A percentile compares a stretch with the other conserved stretches of the same genome.
These are phyloP conservation scores for Fistulifera solaris DNA, from an alignment of 108 stramenopile species.

Conservation along the genomic window DNA sequence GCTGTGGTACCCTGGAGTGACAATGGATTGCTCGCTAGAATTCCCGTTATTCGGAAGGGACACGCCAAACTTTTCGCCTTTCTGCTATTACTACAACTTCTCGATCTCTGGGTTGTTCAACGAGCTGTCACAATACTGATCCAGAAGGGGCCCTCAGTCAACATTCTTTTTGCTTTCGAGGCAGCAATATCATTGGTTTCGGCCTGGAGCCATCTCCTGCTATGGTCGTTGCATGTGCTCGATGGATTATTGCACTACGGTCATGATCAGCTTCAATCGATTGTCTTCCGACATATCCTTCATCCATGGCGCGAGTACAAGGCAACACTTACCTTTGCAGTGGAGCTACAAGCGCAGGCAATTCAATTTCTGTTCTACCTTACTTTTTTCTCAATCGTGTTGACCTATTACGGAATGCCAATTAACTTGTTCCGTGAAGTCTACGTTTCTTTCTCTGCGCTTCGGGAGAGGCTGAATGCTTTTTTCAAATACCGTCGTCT, in stretches of 20 bases:
- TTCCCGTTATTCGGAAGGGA: conserved; percentile 20
- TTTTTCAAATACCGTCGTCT: conserved; percentile 84
- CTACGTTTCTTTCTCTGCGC: conserved; percentile 68
- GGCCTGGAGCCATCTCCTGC: conserved; percentile 49
- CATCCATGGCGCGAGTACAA: conserved; percentile 73
- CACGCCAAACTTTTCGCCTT: conserved; percentile 55
- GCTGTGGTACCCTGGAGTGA: conserved; percentile 23
- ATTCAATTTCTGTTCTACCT: conserved; percentile 91
- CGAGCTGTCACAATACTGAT: conserved; percentile 45
- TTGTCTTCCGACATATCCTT: conserved; percentile 31
- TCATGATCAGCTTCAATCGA: conserved; percentile 37
- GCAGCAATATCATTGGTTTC: conserved; percentile 76
- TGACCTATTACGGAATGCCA: conserved; percentile 91
- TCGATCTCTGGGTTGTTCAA: conserved; percentile 53
- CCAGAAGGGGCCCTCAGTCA: conserved; percentile 66
- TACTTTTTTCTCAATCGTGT: conserved; percentile 90
- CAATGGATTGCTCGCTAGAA: conserved; percentile 3
- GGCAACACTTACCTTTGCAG: conserved; percentile 76
- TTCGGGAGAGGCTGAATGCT: conserved; percentile 61
- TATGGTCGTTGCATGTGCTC: conserved; percentile 77
- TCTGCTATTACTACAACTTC: conserved; percentile 37
- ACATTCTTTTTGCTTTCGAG: conserved; percentile 94
- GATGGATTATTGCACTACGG: conserved; percentile 70
- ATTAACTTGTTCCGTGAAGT: conserved; percentile 93
- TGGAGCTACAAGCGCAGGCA: conserved; percentile 89